Evolutionary conservation across 345 rosid genomes (phyloP).

Genomic region (Brassica napus): Da-Ae NC_063436.1:5773501-5774000

Average conservation of each 20-base stretch:
- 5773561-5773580: conserved; percentile 87
- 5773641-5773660: conserved; percentile 85
- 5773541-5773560: conserved; percentile 67
- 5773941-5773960: conserved; percentile 80
- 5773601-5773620: conserved; percentile 76
- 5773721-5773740: conserved; percentile 61
- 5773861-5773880: conserved; percentile 55
- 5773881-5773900: conserved; percentile 67
- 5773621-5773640: conserved; percentile 61
- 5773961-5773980: conserved; percentile 61
- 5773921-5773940: conserved; percentile 53
- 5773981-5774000: conserved; percentile 50
- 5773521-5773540: conserved; percentile 10
- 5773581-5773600: conserved; percentile 84
- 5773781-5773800: conserved; percentile 88
- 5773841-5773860: conserved; percentile 77
- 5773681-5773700: conserved; percentile 80
- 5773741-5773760: conserved; percentile 52
- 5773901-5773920: conserved; percentile 51
- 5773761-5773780: conserved; percentile 73
- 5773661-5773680: conserved; percentile 65
- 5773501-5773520: neutral
- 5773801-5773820: conserved; percentile 84
- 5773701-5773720: conserved; percentile 84
- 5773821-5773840: conserved; percentile 58